phyloP scores from a whole-genome alignment of 768 basidiomycete species.

The Tulasnella sp. region DNA sequence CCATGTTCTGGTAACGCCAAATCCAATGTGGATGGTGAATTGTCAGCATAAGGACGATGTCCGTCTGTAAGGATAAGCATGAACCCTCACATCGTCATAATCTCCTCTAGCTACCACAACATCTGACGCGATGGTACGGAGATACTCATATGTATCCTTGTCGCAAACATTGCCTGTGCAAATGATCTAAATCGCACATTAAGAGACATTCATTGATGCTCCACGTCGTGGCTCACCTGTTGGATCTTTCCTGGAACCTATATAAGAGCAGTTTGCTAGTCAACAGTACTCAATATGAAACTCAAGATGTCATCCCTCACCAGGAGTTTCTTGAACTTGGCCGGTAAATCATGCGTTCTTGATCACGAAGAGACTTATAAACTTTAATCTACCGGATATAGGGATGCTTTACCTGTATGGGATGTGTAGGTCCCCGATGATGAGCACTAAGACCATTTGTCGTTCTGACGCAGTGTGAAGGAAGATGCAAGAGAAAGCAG shows the following conservation, averaged over 20 bases:
- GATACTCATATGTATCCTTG: constrained; percentile 93
- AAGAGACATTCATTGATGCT: not conserved
- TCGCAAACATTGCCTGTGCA: constrained; percentile 98
- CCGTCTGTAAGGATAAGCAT: too few species aligned
- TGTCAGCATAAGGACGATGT: too few species aligned
- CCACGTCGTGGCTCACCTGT: constrained; percentile 31
- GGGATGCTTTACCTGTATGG: too few species aligned
- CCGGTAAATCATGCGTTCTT: constrained; percentile 74
- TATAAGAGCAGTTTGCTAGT: not conserved
- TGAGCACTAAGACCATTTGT: too few species aligned
- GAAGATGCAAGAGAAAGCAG: too few species aligned
- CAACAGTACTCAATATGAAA: not conserved
- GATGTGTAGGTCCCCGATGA: too few species aligned
- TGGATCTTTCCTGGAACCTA: constrained; percentile 88
- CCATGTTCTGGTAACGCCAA: too few species aligned
- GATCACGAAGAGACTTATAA: too few species aligned
- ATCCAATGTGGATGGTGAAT: too few species aligned
- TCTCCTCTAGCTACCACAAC: constrained; percentile 88
- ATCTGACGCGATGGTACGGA: constrained; percentile 87
- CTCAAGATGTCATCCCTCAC: constrained; percentile 27
- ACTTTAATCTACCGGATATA: too few species aligned
- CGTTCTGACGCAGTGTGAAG: too few species aligned
- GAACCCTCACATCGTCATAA: constrained; percentile 71
- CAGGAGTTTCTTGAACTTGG: constrained; percentile 94
- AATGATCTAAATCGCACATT: constrained; percentile 41